phyloP scores from a whole-genome alignment of 441 rosid species.

The Aleurites moluccanus region DNA sequence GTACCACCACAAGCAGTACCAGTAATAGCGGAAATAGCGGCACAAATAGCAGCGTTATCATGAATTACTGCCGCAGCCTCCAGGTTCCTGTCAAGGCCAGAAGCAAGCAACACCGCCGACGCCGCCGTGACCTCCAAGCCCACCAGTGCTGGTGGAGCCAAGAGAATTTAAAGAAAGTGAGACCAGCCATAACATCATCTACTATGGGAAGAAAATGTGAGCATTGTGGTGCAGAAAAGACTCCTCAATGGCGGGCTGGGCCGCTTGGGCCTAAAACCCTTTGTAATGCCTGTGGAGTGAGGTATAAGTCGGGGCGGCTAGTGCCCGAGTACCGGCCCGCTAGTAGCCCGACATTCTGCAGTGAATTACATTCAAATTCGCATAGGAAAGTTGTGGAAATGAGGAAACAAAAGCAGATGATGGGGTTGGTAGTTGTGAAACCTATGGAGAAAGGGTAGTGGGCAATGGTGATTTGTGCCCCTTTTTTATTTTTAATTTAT shows the following conservation, averaged over 20 bases:
- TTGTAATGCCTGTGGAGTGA: conserved; percentile 91
- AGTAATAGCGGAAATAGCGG: conserved; percentile 19
- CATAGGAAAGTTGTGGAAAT: conserved; percentile 88
- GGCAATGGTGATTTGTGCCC: conserved; percentile 2
- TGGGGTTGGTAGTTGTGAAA: conserved; percentile 31
- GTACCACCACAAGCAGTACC: conserved; percentile 40
- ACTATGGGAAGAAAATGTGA: conserved; percentile 67
- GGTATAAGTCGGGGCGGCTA: conserved; percentile 88
- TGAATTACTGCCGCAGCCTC: conserved; percentile 42
- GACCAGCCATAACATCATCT: conserved; percentile 1
- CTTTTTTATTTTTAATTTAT: neutral
- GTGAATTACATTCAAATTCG: conserved; percentile 80
- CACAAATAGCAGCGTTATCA: conserved; percentile 22
- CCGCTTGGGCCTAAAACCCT: conserved; percentile 82
- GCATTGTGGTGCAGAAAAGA: conserved; percentile 88
- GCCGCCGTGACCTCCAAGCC: conserved; percentile 38
- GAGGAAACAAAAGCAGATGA: conserved; percentile 61
- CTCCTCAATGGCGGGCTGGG: conserved; percentile 97
- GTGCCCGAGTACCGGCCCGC: conserved; percentile 95
- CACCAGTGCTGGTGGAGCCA: conserved; percentile 37
- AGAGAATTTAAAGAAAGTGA: conserved; percentile 19
- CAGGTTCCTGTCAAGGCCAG: conserved; percentile 58
- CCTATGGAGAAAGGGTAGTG: conserved; percentile 53
- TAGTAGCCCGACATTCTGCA: conserved; percentile 67
- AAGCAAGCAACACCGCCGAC: conserved; percentile 51